These are phyloP conservation scores for Solanum habrochaites DNA, from an alignment of 257 asterid species.

Conservation along the genomic window DNA sequence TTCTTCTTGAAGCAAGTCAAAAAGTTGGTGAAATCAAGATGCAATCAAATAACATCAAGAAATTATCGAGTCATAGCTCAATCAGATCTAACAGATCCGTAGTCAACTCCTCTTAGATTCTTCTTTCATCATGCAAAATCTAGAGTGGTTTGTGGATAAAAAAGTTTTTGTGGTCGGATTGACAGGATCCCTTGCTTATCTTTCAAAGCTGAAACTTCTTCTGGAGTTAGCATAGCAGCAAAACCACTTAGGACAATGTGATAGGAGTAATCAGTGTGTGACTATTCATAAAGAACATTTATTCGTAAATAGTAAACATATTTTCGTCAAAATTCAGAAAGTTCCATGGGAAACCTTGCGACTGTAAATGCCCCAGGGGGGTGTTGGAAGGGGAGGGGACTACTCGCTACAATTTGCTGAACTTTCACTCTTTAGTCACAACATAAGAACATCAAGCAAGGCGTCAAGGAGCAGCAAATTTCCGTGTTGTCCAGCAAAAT, in stretches of 20 bases:
- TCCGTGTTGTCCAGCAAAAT: neutral
- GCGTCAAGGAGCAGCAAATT: neutral
- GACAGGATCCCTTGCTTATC: slow-evolving; percentile 1
- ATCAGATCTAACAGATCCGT: too few relatives aligned
- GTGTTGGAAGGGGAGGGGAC: neutral
- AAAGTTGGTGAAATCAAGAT: too few relatives aligned
- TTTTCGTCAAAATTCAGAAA: neutral
- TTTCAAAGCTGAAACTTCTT: slow-evolving; percentile 5
- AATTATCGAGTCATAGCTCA: too few relatives aligned
- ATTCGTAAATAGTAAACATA: neutral
- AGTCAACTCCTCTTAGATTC: too few relatives aligned
- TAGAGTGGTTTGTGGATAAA: neutral
- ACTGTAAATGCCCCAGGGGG: neutral
- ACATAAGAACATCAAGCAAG: neutral
- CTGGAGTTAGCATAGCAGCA: slow-evolving; percentile 7
- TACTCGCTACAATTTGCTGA: too few relatives aligned
- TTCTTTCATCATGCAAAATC: too few relatives aligned
- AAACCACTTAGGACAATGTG: slow-evolving; percentile 12
- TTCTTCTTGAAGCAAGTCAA: too few relatives aligned
- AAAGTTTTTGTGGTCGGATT: neutral
- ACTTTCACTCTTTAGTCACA: too few relatives aligned
- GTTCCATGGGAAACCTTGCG: neutral
- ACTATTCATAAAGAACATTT: neutral
- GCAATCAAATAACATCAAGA: too few relatives aligned
- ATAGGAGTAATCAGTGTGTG: slow-evolving; percentile 6